These are phyloP conservation scores for Calocybe gambosa DNA, from an alignment of 1,284 basidiomycete genomes.

Conservation along the genomic window DNA sequence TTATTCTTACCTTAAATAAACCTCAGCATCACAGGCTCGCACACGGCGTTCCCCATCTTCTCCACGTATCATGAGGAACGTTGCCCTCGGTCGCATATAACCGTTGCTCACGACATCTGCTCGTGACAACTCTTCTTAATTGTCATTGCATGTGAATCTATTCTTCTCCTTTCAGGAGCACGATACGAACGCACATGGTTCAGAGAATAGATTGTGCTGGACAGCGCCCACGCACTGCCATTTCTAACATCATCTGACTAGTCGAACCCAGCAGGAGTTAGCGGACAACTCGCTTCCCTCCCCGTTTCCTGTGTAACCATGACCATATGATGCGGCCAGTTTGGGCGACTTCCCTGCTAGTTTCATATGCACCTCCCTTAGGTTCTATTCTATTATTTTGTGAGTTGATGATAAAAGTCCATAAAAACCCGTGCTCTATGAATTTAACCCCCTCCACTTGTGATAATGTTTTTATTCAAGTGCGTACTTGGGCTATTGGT, in stretches of 20 bases:
- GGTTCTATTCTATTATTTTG: background rate
- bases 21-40: too few species aligned
- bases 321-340: background rate
- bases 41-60: too few species aligned
- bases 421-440: background rate
- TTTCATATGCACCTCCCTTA: background rate
- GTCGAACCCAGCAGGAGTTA: background rate
- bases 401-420: background rate
- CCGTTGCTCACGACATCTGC: too few species aligned
- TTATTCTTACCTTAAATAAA: background rate
- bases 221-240: background rate
- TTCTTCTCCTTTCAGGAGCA: background rate
- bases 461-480: constrained; percentile 2
- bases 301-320: background rate
- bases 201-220: background rate
- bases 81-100: background rate
- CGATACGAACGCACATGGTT: background rate
- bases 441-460: background rate
- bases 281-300: background rate
- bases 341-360: background rate
- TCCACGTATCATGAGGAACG: background rate
- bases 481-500: constrained; percentile 3
- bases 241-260: background rate
- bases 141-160: background rate
- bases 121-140: background rate